A percentile compares a stretch with the other conserved stretches of the same genome.
Evolutionary conservation across 2,329 filamentous ascomycete species (phyloP).

Genomic region (Metarhizium sp.): DNA sequence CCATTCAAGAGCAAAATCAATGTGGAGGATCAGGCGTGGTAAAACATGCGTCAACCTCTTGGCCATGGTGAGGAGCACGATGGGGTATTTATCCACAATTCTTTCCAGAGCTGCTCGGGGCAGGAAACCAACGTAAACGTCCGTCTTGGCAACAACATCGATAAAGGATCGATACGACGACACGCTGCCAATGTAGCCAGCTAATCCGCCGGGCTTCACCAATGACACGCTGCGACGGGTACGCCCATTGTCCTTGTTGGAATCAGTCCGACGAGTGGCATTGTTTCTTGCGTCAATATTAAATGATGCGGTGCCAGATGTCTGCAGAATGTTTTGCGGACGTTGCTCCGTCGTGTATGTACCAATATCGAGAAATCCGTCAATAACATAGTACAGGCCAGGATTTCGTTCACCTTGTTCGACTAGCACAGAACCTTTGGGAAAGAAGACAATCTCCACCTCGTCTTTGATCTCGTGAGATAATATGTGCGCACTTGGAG

Average conservation of each 20-base stretch:
- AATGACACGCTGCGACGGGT: constrained; percentile 66
- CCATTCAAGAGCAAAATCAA: constrained; percentile 98
- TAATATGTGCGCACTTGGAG: constrained; percentile 56
- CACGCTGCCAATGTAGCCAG: constrained; percentile 88
- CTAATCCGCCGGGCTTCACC: constrained; percentile 88
- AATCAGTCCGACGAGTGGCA: background rate
- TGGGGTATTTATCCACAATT: constrained; percentile 86
- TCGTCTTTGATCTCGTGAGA: constrained; percentile 81
- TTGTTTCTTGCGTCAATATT: background rate
- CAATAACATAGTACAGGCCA: constrained; percentile 93
- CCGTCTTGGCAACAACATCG: constrained; percentile 93
- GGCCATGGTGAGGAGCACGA: constrained; percentile 89
- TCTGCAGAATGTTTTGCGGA: constrained; percentile 23
- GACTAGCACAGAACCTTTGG: constrained; percentile 85
- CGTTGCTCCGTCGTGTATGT: constrained; percentile 42
- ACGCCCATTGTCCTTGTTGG: constrained; percentile 30
- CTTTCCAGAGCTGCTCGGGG: constrained; percentile 78
- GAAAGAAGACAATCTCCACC: constrained; percentile 95
- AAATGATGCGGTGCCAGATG: constrained; percentile 15
- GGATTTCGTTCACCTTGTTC: constrained; percentile 97
- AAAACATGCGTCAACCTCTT: constrained; percentile 86
- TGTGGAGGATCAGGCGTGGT: constrained; percentile 84
- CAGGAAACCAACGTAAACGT: constrained; percentile 94
- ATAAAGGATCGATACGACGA: constrained; percentile 95
- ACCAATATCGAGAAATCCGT: constrained; percentile 91